These are phyloP conservation scores for Chalciporus sp. DNA, from an alignment of 1,284 basidiomycete species.

Conservation along the genomic window DNA sequence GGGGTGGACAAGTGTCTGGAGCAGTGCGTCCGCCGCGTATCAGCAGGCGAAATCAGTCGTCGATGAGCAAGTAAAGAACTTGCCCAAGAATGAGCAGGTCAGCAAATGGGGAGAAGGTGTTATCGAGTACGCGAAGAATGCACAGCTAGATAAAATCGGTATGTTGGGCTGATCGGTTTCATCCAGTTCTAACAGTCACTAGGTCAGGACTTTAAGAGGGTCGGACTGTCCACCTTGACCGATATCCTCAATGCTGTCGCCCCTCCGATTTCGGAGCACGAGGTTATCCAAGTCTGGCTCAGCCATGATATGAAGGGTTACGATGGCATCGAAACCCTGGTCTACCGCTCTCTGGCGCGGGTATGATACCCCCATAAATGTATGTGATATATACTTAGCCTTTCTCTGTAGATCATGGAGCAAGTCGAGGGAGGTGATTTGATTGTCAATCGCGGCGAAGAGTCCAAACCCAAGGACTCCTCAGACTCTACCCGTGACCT, in stretches of 20 bases:
- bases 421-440: slow-evolving; percentile 94
- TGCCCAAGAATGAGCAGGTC: slow-evolving; percentile 81
- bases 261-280: slow-evolving; percentile 96
- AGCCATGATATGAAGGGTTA: slow-evolving; percentile 97
- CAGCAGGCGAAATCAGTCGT: slow-evolving; percentile 87
- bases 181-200: slow-evolving; percentile 8
- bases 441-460: slow-evolving; percentile 84
- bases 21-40: slow-evolving; percentile 80
- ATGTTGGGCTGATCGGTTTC: slow-evolving; percentile 15
- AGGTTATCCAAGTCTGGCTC: slow-evolving; percentile 95
- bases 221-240: slow-evolving; percentile 84
- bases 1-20: slow-evolving; percentile 90
- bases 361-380: slow-evolving; percentile 45
- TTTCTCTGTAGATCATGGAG: slow-evolving; percentile 72
- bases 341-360: slow-evolving; percentile 82
- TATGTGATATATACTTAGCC: slow-evolving; percentile 6
- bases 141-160: slow-evolving; percentile 87
- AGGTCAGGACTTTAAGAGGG: slow-evolving; percentile 88
- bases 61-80: slow-evolving; percentile 85
- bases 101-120: slow-evolving; percentile 75
- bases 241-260: slow-evolving; percentile 96
- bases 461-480: slow-evolving; percentile 64
- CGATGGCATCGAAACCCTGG: slow-evolving; percentile 94
- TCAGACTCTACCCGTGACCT: slow-evolving; percentile 63
- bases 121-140: slow-evolving; percentile 68